These are phyloP conservation scores for Brassica carinata DNA, from an alignment of 345 rosid genomes.

Conservation along the genomic window DNA sequence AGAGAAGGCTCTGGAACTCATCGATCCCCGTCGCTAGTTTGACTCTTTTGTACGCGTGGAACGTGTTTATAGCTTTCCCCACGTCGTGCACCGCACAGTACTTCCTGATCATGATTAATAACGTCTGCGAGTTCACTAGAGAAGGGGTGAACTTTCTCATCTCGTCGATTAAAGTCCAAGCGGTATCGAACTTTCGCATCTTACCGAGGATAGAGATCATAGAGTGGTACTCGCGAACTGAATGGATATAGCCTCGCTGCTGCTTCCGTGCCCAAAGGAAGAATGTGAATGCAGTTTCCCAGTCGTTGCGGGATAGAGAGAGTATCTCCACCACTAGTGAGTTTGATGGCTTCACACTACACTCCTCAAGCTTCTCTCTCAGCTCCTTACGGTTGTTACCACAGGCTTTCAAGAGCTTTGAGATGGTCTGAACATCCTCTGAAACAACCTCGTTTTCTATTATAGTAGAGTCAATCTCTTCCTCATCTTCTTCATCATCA, in stretches of 20 bases:
- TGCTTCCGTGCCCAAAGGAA: constrained; percentile 82
- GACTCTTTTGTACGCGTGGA: constrained; percentile 68
- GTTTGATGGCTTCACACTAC: constrained; percentile 52
- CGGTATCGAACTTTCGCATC: constrained; percentile 89
- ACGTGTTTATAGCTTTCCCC: constrained; percentile 75
- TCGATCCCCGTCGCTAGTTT: constrained; percentile 65
- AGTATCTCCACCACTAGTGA: constrained; percentile 75
- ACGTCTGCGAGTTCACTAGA: constrained; percentile 73
- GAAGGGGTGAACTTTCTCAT: constrained; percentile 61
- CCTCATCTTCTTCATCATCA: constrained; percentile 28
- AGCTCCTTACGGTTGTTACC: constrained; percentile 45
- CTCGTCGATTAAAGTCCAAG: constrained; percentile 86
- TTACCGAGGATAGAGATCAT: constrained; percentile 88
- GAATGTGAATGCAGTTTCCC: constrained; percentile 90
- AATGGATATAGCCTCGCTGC: constrained; percentile 60
- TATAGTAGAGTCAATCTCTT: constrained; percentile 14
- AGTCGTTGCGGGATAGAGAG: constrained; percentile 71
- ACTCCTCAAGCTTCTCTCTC: constrained; percentile 59
- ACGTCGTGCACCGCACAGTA: constrained; percentile 89
- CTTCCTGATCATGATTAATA: constrained; percentile 82
- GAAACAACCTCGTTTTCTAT: constrained; percentile 32
- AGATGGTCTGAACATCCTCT: constrained; percentile 48
- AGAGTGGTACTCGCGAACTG: constrained; percentile 63
- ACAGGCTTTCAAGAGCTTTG: constrained; percentile 46
- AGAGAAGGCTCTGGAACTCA: constrained; percentile 83